Conservation (phyloP, 805 yeast genomes). For the Starmera pachycereana region DNA sequence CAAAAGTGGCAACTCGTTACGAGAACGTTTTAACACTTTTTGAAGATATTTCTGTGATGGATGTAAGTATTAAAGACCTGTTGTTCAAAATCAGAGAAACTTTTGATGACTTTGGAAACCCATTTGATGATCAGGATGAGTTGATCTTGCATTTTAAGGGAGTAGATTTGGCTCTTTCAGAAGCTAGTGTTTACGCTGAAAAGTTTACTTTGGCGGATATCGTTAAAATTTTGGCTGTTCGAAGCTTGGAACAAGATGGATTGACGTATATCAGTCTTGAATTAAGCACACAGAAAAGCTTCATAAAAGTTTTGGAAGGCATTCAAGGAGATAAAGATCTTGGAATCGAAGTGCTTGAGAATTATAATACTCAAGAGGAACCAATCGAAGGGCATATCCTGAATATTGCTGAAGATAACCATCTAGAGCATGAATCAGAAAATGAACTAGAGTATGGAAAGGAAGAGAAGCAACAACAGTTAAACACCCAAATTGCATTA, state of each 20-base stretch:
- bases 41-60: constrained; percentile 9
- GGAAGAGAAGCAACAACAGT: neutral
- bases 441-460: no score
- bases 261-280: constrained; percentile 9
- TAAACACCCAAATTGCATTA: no score
- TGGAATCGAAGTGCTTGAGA: neutral
- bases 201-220: constrained; percentile 11
- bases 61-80: constrained; percentile 7
- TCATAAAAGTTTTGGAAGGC: constrained; percentile 1
- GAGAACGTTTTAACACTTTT: constrained; percentile 9
- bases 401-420: no score
- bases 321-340: neutral
- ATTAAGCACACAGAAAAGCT: constrained; percentile 7
- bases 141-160: constrained; percentile 11
- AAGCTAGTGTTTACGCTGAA: constrained; percentile 11
- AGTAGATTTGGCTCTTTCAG: constrained; percentile 8
- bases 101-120: constrained; percentile 8
- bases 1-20: constrained; percentile 3
- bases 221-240: constrained; percentile 6
- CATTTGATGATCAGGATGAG: constrained; percentile 13
- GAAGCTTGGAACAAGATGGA: constrained; percentile 1
- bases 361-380: no score
- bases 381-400: no score
- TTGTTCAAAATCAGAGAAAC: constrained; percentile 10
- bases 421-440: no score